Evolutionary conservation across 345 rosid genomes (phyloP).

Genomic region (Eutrema heterophyllum): DNA sequence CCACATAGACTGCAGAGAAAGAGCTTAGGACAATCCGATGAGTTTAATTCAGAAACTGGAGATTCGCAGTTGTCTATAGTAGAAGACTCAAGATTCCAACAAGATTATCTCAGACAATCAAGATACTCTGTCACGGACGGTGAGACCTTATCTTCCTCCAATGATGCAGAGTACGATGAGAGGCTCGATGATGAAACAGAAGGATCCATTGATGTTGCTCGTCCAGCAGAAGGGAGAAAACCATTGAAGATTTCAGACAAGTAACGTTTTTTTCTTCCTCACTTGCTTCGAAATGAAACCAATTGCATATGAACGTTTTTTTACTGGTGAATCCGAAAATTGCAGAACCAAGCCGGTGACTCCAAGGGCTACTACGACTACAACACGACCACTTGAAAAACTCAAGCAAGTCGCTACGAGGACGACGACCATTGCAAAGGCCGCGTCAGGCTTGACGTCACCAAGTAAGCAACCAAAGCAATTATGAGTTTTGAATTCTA

Average conservation of each 20-base stretch:
- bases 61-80: conserved; percentile 10
- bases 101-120: conserved; percentile 15
- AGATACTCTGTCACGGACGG: not conserved
- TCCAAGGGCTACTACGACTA: conserved; percentile 18
- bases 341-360: conserved; percentile 27
- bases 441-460: conserved; percentile 19
- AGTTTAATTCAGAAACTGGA: conserved; percentile 19
- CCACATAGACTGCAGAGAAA: conserved; percentile 17
- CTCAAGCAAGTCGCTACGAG: conserved; percentile 27
- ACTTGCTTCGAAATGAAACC: not conserved
- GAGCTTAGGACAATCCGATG: conserved; percentile 24
- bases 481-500: not conserved
- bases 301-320: not conserved
- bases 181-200: conserved; percentile 14
- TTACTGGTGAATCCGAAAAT: not conserved
- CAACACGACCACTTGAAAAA: conserved; percentile 31
- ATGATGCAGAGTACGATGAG: conserved; percentile 17
- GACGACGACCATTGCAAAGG: conserved; percentile 9
- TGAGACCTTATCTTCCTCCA: conserved; percentile 1
- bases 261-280: not conserved
- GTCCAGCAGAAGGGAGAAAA: conserved; percentile 24
- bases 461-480: conserved; percentile 16
- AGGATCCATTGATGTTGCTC: conserved; percentile 8
- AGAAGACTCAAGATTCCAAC: conserved; percentile 22
- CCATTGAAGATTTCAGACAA: conserved; percentile 18